Percentiles rank a stretch among this genome's conserved stretches.
Conservation (phyloP, 2,329 filamentous ascomycete genomes). For the Dothidotthia symphoricarpi region DNA sequence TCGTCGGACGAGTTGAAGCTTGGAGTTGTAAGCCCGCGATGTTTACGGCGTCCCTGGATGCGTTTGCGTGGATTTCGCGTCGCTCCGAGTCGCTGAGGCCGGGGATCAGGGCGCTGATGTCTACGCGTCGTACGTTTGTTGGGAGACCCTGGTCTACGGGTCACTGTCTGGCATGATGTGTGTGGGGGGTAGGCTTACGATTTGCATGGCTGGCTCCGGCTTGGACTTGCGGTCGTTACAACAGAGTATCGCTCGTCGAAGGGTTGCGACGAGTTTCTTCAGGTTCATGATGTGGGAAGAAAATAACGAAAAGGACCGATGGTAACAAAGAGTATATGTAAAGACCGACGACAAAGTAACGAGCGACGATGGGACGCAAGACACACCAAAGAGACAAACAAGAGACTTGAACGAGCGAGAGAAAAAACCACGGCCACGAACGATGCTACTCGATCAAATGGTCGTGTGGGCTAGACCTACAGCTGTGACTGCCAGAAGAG, state of each 20-base stretch:
- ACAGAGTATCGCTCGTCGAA: slow-evolving; percentile 28
- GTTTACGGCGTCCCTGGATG: slow-evolving; percentile 28
- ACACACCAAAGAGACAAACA: slow-evolving; percentile 3
- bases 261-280: slow-evolving; percentile 19
- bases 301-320: slow-evolving; percentile 9
- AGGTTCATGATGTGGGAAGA: slow-evolving; percentile 20
- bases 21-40: slow-evolving; percentile 24
- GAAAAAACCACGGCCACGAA: too few relatives aligned
- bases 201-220: slow-evolving; percentile 19
- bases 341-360: slow-evolving; percentile 9
- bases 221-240: slow-evolving; percentile 22
- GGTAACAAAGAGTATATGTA: slow-evolving; percentile 13
- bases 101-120: slow-evolving; percentile 27
- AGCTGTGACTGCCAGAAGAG: too few relatives aligned
- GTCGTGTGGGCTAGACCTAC: too few relatives aligned
- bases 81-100: slow-evolving; percentile 31
- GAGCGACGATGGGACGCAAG: slow-evolving; percentile 5
- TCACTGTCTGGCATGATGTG: slow-evolving; percentile 1
- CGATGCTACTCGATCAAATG: too few relatives aligned
- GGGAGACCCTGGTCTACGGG: slow-evolving; percentile 23
- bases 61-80: slow-evolving; percentile 32
- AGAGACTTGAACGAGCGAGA: too few relatives aligned
- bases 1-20: too few relatives aligned
- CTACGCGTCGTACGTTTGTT: slow-evolving; percentile 32
- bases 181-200: slow-evolving; percentile 7